Base-by-base conservation (phyloP, 202 grass and related monocot genomes). In the Tripidium arundinaceum region DNA sequence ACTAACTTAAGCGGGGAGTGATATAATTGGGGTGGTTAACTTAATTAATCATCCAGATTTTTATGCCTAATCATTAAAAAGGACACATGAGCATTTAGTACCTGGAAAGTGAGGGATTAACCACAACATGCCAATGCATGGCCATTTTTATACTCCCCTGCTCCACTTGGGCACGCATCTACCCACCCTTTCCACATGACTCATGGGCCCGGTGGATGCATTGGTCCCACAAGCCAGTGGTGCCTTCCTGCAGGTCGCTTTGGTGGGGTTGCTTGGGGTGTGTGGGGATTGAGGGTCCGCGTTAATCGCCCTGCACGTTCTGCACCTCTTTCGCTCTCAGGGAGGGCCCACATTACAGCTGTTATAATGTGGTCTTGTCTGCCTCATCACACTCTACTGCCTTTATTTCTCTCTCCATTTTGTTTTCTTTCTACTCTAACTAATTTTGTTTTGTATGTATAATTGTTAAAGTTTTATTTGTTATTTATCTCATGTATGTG, bases 291-390 rank as follows among this genome's bases (percentile, higher is more conserved):
- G 31, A 4, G 31, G 42, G 26, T 8, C 9, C 84, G 79, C 84
- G 88, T 93, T 96, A 91, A 93, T 91, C 92, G 90, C 84, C 88
- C 83, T 75, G 89, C 92, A 99, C 87, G 92, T 99, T 99, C 90
- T 74, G 79, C 65, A 62, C 86, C 79, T 92, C 93, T 92, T 90
- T 90, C 87, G 71, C 81, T 86, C 83, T 86, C 75, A 31, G 5
- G 49, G 38, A 38, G 88, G 90, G 79, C 86, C 95, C 92, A 87
- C 79, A 8, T 66, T 72, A 95, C 90, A 91, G 86, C 95, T 98
- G 95, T 98, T 85, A 83, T 83, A 94, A 85, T 98, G 92, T 88
- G 92, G 85, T 82, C 79, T 93, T 98, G 92, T 98, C 90, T 89
- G 83, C 90, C 85, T 63, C 83, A 50, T 77, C 74, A 83, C 75